A percentile compares a stretch with the other conserved stretches of the same genome.
Conservation (phyloP, 179 eudicot species). For the Beta corolliflora region DNA sequence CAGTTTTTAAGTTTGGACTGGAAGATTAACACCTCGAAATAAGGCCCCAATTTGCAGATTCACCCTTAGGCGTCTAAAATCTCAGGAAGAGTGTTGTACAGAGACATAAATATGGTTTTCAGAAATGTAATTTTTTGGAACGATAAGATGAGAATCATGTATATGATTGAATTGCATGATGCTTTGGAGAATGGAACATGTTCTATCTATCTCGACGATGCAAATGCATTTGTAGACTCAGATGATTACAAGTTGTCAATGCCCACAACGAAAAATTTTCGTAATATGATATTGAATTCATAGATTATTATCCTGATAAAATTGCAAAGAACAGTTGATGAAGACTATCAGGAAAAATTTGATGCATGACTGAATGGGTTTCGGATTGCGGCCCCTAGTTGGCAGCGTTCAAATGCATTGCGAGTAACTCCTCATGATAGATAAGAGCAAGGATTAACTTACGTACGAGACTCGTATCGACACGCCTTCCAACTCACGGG, state of each 20-base stretch:
- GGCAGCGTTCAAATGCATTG: neutral
- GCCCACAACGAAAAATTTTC: neutral
- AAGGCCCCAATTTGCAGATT: too few relatives aligned
- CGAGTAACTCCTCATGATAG: neutral
- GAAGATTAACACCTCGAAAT: too few relatives aligned
- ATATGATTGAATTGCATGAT: neutral
- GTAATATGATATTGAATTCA: neutral
- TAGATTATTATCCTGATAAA: neutral
- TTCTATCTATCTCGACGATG: neutral
- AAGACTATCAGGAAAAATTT: neutral
- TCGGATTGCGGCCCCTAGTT: neutral
- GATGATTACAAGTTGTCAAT: neutral
- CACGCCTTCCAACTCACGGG: neutral
- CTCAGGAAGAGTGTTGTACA: too few relatives aligned
- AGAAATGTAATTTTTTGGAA: neutral
- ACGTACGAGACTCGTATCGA: neutral
- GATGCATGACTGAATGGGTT: neutral
- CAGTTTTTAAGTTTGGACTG: too few relatives aligned
- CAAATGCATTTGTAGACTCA: neutral
- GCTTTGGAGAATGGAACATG: neutral
- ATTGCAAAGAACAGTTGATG: neutral
- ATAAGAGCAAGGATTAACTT: too few relatives aligned
- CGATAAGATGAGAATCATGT: neutral
- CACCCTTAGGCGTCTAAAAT: too few relatives aligned
- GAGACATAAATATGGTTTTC: neutral